Evolutionary conservation across 192 early-diverging fungal genomes (phyloP), one percentile per base, ranked within the genome.

Genomic region (Backusella westeae): DNA sequence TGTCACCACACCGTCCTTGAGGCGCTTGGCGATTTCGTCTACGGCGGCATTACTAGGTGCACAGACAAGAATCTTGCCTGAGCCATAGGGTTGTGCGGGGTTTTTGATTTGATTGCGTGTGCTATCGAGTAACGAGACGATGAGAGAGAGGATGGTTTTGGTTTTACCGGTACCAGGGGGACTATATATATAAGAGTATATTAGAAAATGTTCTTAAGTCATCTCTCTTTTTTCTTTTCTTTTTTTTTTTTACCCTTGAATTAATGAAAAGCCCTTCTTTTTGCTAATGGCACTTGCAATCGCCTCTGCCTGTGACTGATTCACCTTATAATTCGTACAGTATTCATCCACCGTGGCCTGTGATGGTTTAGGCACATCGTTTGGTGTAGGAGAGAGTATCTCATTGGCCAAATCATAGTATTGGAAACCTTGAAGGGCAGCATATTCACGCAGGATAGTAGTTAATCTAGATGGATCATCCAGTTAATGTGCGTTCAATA

Each of bases 21-120:
- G 71, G 12, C 97, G 89, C 75, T 94, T 92, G 12, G 93, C 94
- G 78, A 99, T 95, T 83, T 99, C 97, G 74, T 99, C 97, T 38
- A 95, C 94, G 0, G 96, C 97, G 4, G 97, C 96, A 76, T 99
- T 99, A 73, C 92, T 94, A 6, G 97, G 97, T n/a, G 96, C 96
- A 74, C 96, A 98, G 8, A 96, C 90, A 6, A 99, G 84, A 44
- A 99, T 81, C 79, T 91, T 87, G 79, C 63, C 44, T 15, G 46
- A 32, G 23, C 56, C 39, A 29, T 69, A 46, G 41, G 70, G 70
- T 19, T 71, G 42, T 0, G 15, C 6, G 6, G 56, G 7, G 21
- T 34, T 72, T 63, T 63, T 63, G 5, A 19, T 49, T 2, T 76
- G 80, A 10, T 68, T 44, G 23, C 77, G 63, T 3, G 81, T 69